Base-by-base conservation (phyloP, 202 grass and related monocot genomes). In the Alloteropsis angusta region DNA sequence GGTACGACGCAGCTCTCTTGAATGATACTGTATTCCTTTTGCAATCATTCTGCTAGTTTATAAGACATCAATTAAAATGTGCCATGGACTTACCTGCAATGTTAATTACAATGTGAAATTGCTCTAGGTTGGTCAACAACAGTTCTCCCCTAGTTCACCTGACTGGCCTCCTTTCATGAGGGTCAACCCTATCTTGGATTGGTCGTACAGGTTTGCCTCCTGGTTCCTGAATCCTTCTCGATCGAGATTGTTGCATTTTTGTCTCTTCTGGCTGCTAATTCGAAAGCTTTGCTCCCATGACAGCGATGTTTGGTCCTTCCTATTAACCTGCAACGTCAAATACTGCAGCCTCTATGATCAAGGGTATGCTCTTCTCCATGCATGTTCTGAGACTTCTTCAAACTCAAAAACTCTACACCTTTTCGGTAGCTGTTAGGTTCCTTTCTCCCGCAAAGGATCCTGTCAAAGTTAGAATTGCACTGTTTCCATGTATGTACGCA, bases 261-360 rank as follows among this genome's bases (percentile, higher is more conserved):
- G 6, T 39, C 9, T 4, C 3, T 7, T 2, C 4, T n/a, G 1
- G 16, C 23, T 61, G 54, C 34, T 62, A 77, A 84, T 64, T 73
- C n/a, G 23, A 28, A 56, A 52, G 8, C 35, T 72, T 82, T 68
- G 60, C 47, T 68, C 0, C 28, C 28, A 30, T 74, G 74, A 62
- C 71, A 82, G 85, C 56, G 89, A 96, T 84, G 85, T 92, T 10
- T 90, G 93, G 87, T 87, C 87, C 34, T 96, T 92, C 71, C 82
- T 98, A 69, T 76, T 95, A 73, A 95, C 85, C 57, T 95, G 89
- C 85, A 95, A 98, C 62, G 89, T 98, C 68, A 90, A 88, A 63
- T 98, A 95, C 68, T 98, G 96, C 84, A 89, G 85, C 75, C 89
- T 98, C 43, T 95, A 98, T 84, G 96, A 98, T 81, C 84, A 98